phyloP scores from a whole-genome alignment of 257 asterid genomes.

The Penstemon davidsonii region DNA sequence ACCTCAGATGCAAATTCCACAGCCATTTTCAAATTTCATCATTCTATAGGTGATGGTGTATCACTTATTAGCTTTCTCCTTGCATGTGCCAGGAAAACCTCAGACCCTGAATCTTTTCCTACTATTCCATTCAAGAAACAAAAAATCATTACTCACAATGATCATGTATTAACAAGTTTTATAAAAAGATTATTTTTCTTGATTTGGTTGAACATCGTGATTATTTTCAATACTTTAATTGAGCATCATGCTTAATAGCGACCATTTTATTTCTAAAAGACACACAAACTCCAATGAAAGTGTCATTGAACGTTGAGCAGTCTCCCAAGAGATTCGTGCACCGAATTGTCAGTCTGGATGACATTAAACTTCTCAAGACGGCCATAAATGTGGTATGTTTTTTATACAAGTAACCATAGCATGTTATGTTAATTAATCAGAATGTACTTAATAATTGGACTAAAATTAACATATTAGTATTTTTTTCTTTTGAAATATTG shows the following conservation, averaged over 20 bases:
- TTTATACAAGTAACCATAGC: too few relatives aligned
- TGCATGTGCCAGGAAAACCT: slow-evolving; percentile 37
- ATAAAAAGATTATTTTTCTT: slow-evolving; percentile 1
- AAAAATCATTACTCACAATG: background rate
- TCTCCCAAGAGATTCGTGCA: slow-evolving; percentile 36
- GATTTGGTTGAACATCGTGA: slow-evolving; percentile 28
- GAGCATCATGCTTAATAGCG: slow-evolving; percentile 30
- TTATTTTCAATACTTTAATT: slow-evolving; percentile 25
- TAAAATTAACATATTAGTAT: too few relatives aligned
- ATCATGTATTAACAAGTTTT: background rate
- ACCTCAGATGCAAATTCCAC: slow-evolving; percentile 40
- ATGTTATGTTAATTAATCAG: too few relatives aligned
- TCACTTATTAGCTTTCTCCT: slow-evolving; percentile 37
- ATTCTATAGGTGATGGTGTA: slow-evolving; percentile 51
- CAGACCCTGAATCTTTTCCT: slow-evolving; percentile 40
- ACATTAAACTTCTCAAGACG: slow-evolving; percentile 47
- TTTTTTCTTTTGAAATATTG: too few relatives aligned
- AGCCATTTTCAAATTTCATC: slow-evolving; percentile 34
- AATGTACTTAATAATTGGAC: too few relatives aligned
- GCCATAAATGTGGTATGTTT: slow-evolving; percentile 43
- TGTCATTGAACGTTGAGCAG: slow-evolving; percentile 2
- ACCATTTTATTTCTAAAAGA: slow-evolving; percentile 37
- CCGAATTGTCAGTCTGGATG: slow-evolving; percentile 36
- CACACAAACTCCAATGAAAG: slow-evolving; percentile 38
- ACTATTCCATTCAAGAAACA: slow-evolving; percentile 23